Conservation (phyloP, 2,329 filamentous ascomycete genomes). For the Incumbomyces lentus region DNA sequence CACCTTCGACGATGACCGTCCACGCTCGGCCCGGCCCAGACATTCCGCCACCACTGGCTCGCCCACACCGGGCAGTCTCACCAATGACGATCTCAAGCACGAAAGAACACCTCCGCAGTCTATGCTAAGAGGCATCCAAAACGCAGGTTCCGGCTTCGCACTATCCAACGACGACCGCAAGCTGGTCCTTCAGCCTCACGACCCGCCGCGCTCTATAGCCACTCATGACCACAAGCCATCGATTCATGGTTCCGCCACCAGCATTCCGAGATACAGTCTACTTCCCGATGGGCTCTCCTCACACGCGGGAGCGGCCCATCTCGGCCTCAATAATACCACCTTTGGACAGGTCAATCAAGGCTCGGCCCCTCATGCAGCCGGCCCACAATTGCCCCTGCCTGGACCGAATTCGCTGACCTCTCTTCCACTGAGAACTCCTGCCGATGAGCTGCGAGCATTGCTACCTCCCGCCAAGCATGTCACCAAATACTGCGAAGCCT, state of each 20-base stretch:
- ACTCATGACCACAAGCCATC: constrained; percentile 1
- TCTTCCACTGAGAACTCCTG: background rate
- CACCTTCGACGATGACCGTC: constrained; percentile 6
- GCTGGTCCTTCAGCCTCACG: constrained; percentile 1
- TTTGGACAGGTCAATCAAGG: background rate
- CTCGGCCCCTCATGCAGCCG: background rate
- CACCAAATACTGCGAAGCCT: constrained; percentile 5
- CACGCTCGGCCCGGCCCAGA: constrained; percentile 3
- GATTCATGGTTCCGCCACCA: constrained; percentile 1
- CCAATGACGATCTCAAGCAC: constrained; percentile 4
- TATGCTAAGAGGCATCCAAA: constrained; percentile 2
- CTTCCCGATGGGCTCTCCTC: constrained; percentile 1
- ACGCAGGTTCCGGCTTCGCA: background rate
- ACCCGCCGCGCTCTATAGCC: background rate
- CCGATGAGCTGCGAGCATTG: background rate
- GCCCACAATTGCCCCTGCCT: background rate
- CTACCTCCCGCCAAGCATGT: constrained; percentile 4
- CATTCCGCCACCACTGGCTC: constrained; percentile 4
- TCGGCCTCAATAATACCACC: background rate
- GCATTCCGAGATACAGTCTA: constrained; percentile 1
- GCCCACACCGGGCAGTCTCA: constrained; percentile 2
- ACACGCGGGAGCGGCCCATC: background rate
- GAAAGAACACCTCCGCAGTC: constrained; percentile 4
- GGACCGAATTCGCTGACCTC: background rate
- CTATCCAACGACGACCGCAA: background rate